A percentile compares a stretch with the other conserved stretches of the same genome.
These are phyloP conservation scores for Cytospora piceae DNA, from an alignment of 2,329 filamentous ascomycete species.

Conservation along the genomic window DNA sequence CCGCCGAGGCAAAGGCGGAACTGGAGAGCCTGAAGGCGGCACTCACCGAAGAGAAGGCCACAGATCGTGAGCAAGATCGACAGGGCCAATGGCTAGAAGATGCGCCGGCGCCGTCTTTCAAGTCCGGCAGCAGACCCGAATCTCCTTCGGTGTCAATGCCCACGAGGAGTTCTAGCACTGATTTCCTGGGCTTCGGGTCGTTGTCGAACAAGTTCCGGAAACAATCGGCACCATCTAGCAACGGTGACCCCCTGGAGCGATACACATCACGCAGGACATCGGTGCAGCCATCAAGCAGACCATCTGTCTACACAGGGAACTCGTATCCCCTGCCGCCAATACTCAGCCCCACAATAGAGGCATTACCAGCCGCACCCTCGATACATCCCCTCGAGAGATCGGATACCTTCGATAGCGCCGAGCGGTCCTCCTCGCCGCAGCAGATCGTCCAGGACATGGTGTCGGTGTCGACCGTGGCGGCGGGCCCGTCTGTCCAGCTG, in stretches of 20 bases:
- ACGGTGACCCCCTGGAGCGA: slow-evolving; percentile 47
- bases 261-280: slow-evolving; percentile 54
- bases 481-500: slow-evolving; percentile 90
- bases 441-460: slow-evolving; percentile 81
- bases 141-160: slow-evolving; percentile 57
- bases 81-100: slow-evolving; percentile 58
- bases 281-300: slow-evolving; percentile 49
- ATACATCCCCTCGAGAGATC: slow-evolving; percentile 51
- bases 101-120: slow-evolving; percentile 46
- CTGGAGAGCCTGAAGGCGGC: slow-evolving; percentile 53
- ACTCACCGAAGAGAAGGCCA: slow-evolving; percentile 38
- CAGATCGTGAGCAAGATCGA: slow-evolving; percentile 44
- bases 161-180: slow-evolving; percentile 57
- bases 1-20: slow-evolving; percentile 58
- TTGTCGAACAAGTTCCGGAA: slow-evolving; percentile 49
- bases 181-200: slow-evolving; percentile 53
- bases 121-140: slow-evolving; percentile 55
- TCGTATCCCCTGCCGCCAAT: slow-evolving; percentile 42
- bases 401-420: slow-evolving; percentile 56
- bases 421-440: slow-evolving; percentile 61
- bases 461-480: slow-evolving; percentile 85
- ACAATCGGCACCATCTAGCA: slow-evolving; percentile 55
- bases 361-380: slow-evolving; percentile 46
- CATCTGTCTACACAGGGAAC: slow-evolving; percentile 45
- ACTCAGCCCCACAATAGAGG: slow-evolving; percentile 55